Evolutionary conservation across 805 yeast genomes (phyloP), one percentile per base, ranked within the genome.

Genomic region (Metschnikowia bowlesiae): DNA sequence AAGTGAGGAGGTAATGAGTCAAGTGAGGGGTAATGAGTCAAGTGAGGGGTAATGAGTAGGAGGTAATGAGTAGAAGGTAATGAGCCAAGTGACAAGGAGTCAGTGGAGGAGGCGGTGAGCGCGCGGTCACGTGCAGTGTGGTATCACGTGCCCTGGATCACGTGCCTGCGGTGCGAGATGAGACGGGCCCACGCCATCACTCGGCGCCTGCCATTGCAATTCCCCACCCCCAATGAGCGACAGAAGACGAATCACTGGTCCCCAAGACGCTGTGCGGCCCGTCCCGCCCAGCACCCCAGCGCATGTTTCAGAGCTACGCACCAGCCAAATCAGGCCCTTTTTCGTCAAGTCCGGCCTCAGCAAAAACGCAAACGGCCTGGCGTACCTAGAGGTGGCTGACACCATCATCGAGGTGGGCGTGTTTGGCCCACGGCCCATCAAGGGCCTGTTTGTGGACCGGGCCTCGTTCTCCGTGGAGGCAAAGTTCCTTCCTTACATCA

Each of bases 171-270:
- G 16, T n/a, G n/a, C 16, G 36, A n/a, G 36, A 32, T 32, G 34
- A 5, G 22, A 22, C 22, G 22, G 22, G 22, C 22, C 22, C 22
- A 22, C 22, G 22, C 11, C n/a, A 33, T 33, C 13, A n/a, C 26
- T 18, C 39, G 10, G 32, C 29, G 4, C n/a, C 41, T 36, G 28
- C 36, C 38, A 8, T 37, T 18, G 10, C 48, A 5, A 16, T 4
- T 26, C 39, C 30, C 8, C 5, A 22, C 22, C 43, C 39, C 22
- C 31, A 51, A 74, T 73, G 76, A 70, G 65, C 48, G 97, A 92
- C 63, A 81, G 96, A 74, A 81, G 96, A 75, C 78, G 97, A 65
- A 74, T 90, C n/a, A 62, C 87, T 32, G 97, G 96, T 0, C 97
- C 97, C 0, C 62, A 78, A 0, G 83, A 80, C 56, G 87, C 87